phyloP scores from a whole-genome alignment of 345 rosid genomes.

The Acer yangbiense region DNA sequence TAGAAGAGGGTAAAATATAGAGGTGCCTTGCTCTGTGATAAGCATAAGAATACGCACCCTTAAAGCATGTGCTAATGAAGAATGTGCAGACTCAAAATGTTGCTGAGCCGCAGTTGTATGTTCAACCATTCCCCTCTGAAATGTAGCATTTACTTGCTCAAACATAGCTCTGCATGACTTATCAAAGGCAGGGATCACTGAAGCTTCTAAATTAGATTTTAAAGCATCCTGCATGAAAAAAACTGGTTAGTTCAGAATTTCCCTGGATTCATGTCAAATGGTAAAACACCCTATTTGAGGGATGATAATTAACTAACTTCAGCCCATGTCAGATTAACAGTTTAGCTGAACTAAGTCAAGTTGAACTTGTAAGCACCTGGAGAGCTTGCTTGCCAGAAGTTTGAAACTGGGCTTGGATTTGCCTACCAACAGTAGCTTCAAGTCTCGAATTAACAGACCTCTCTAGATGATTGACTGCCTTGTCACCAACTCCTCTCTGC shows the following conservation, averaged over 20 bases:
- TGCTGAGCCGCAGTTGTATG: conserved; percentile 78
- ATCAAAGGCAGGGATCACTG: conserved; percentile 88
- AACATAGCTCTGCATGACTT: conserved; percentile 88
- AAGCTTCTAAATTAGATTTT: conserved; percentile 70
- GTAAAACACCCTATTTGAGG: background rate
- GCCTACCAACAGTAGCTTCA: conserved; percentile 77
- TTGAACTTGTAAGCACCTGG: conserved; percentile 53
- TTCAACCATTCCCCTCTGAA: conserved; percentile 77
- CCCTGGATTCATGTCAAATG: conserved; percentile 16
- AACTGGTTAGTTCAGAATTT: conserved; percentile 18
- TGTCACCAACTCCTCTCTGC: conserved; percentile 90
- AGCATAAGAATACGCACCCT: conserved; percentile 47
- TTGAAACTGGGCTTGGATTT: conserved; percentile 89
- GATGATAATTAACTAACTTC: background rate
- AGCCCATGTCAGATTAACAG: background rate
- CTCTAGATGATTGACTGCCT: conserved; percentile 84
- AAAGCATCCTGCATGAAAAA: conserved; percentile 60
- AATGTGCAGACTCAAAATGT: conserved; percentile 66
- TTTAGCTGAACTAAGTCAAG: conserved; percentile 7
- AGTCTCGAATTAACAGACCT: conserved; percentile 80
- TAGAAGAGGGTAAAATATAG: background rate
- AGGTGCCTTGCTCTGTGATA: background rate
- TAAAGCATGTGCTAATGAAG: conserved; percentile 70
- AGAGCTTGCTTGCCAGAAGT: conserved; percentile 93
- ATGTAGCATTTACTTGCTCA: conserved; percentile 82